Evolutionary conservation across 208 protist species (phyloP).

Genomic region (Leishmania lainsoni): DNA sequence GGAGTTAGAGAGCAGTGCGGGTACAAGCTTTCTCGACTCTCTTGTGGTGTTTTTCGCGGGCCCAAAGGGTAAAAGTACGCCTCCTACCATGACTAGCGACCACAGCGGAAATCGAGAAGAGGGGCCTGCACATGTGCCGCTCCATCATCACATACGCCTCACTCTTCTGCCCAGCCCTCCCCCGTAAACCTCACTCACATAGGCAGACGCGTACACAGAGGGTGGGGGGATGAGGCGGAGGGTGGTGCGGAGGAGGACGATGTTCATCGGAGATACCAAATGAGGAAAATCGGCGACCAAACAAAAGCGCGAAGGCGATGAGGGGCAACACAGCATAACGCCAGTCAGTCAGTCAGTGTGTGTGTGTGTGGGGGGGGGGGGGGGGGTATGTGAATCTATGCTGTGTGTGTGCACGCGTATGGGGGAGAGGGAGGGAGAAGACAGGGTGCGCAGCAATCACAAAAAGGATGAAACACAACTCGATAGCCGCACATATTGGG

Average conservation of each 20-base stretch:
- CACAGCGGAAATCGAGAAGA: no score
- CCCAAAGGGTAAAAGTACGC: not conserved
- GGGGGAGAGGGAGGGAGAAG: not conserved
- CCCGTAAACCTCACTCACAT: not conserved
- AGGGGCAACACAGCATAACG: not conserved
- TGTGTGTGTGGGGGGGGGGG: not conserved
- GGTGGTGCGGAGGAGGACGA: not conserved
- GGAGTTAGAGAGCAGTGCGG: not conserved
- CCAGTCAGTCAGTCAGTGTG: not conserved
- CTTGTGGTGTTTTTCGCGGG: not conserved
- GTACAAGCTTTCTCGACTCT: not conserved
- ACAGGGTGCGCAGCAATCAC: conserved; percentile 12
- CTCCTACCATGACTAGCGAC: no score
- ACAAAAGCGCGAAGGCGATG: not conserved
- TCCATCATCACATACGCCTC: no score
- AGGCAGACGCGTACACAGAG: not conserved
- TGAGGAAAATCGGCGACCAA: not conserved
- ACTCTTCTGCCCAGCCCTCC: no score
- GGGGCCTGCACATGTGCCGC: no score
- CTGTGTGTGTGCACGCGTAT: not conserved
- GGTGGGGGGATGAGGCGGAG: not conserved
- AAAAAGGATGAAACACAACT: conserved; percentile 16
- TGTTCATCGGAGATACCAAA: not conserved
- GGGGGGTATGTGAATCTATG: not conserved
- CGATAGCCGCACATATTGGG: no score